A percentile compares a stretch with the other conserved stretches of the same genome.
Evolutionary conservation across 177 flowering plant species (phyloP).

Genomic region (Vitis hybrid): DNA sequence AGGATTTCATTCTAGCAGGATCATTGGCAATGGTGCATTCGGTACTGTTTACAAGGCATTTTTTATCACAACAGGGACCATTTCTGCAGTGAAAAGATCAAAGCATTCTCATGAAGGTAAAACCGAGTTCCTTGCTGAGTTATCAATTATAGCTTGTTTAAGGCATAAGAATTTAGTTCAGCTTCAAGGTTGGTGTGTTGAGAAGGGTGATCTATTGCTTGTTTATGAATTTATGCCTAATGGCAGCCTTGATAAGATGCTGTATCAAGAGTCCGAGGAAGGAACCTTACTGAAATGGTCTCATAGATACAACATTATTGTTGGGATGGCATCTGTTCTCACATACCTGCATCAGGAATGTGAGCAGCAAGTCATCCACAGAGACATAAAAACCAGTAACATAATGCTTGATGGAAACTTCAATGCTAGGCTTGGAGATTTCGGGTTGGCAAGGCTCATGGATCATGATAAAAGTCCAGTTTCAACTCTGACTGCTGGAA

Average conservation of each 20-base stretch:
- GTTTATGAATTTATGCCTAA: slow-evolving; percentile 87
- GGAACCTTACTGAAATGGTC: slow-evolving; percentile 49
- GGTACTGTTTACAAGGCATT: slow-evolving; percentile 86
- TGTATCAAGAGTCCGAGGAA: slow-evolving; percentile 46
- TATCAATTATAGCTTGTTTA: slow-evolving; percentile 76
- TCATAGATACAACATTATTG: slow-evolving; percentile 62
- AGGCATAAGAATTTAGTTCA: slow-evolving; percentile 89
- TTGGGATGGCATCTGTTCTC: slow-evolving; percentile 82
- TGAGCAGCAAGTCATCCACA: slow-evolving; percentile 88
- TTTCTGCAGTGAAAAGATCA: slow-evolving; percentile 85
- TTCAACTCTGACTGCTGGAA: slow-evolving; percentile 85
- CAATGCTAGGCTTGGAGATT: slow-evolving; percentile 83
- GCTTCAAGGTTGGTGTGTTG: slow-evolving; percentile 93
- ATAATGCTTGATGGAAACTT: slow-evolving; percentile 70
- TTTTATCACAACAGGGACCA: slow-evolving; percentile 37
- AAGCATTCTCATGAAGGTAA: slow-evolving; percentile 75
- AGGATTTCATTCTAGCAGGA: slow-evolving; percentile 74
- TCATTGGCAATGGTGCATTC: slow-evolving; percentile 80
- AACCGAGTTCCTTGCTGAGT: slow-evolving; percentile 71
- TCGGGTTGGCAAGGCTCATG: slow-evolving; percentile 86
- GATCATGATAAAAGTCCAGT: slow-evolving; percentile 89
- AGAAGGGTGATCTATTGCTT: slow-evolving; percentile 76
- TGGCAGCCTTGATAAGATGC: slow-evolving; percentile 67
- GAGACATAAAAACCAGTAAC: slow-evolving; percentile 89
- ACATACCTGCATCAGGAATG: slow-evolving; percentile 85